Conservation (phyloP, 148 eudicot genomes). For the Cornus florida region DNA sequence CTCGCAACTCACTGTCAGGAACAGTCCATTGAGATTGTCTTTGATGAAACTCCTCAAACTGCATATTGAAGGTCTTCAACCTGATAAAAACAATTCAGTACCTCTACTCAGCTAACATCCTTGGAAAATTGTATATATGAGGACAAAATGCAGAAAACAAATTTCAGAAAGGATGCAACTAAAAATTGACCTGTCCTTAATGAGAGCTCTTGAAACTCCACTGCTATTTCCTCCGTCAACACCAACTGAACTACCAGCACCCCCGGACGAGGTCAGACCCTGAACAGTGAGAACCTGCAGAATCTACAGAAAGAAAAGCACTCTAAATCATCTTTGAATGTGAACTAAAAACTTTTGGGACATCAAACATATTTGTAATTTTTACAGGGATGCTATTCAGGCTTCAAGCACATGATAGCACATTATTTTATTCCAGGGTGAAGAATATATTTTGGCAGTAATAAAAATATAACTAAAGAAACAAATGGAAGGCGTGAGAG, state of each 20-base stretch:
- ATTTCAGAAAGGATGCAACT: background rate
- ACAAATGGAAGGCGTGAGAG: background rate
- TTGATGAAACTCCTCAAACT: conserved; percentile 98
- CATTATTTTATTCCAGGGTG: background rate
- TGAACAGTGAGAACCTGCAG: conserved; percentile 78
- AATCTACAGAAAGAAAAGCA: conserved; percentile 48
- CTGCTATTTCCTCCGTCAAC: conserved; percentile 89
- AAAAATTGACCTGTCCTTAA: conserved; percentile 71
- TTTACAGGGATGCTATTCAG: background rate
- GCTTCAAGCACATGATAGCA: background rate
- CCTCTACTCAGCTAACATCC: background rate
- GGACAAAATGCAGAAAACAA: background rate
- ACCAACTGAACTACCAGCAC: conserved; percentile 46
- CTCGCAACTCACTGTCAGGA: conserved; percentile 93
- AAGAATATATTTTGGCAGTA: no score
- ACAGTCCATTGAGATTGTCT: conserved; percentile 99
- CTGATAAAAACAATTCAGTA: conserved; percentile 31
- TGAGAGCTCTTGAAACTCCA: conserved; percentile 84
- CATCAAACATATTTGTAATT: background rate
- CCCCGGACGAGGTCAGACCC: conserved; percentile 90
- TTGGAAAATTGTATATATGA: background rate
- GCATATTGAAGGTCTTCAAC: conserved; percentile 76
- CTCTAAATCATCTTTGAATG: background rate
- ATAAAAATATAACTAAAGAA: background rate
- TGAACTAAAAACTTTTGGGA: background rate